A percentile compares a stretch with the other conserved stretches of the same genome.
Evolutionary conservation across 352 stramenopile genomes (phyloP).

Genomic region (Phytophthora ramorum): DNA sequence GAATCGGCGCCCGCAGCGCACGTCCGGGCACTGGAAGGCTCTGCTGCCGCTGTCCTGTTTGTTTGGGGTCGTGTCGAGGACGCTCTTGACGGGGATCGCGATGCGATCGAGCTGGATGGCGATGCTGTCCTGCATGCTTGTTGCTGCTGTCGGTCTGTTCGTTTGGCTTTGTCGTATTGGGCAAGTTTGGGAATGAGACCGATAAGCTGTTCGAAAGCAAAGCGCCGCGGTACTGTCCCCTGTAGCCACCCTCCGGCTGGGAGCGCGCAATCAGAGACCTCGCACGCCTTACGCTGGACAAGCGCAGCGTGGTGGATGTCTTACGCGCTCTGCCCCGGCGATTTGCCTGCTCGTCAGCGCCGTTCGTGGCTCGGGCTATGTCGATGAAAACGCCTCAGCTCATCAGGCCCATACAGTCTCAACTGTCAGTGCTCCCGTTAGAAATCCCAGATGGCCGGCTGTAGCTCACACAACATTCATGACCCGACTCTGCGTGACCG

Average conservation of each 20-base stretch:
- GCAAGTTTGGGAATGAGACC: constrained; percentile 34
- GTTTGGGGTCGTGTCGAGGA: constrained; percentile 4
- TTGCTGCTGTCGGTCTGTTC: constrained; percentile 4
- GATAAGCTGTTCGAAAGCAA: constrained; percentile 24
- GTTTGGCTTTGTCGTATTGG: constrained; percentile 19
- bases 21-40: constrained; percentile 53
- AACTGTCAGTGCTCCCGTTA: constrained; percentile 12
- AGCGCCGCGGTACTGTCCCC: constrained; percentile 17
- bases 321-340: constrained; percentile 23
- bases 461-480: constrained; percentile 30
- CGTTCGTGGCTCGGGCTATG: constrained; percentile 12
- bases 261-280: constrained; percentile 18
- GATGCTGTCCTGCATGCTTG: constrained; percentile 23
- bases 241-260: constrained; percentile 19
- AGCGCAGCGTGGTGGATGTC: constrained; percentile 44
- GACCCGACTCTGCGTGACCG: constrained; percentile 13
- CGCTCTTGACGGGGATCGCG: constrained; percentile 3
- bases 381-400: constrained; percentile 27
- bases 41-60: constrained; percentile 31
- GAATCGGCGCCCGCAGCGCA: constrained; percentile 55
- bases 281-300: constrained; percentile 23
- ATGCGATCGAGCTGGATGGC: constrained; percentile 27
- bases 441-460: constrained; percentile 23
- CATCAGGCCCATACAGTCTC: constrained; percentile 23
- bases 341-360: constrained; percentile 40